Base-by-base conservation (phyloP, 2,329 filamentous ascomycete species). In the Penicillium sp. region DNA sequence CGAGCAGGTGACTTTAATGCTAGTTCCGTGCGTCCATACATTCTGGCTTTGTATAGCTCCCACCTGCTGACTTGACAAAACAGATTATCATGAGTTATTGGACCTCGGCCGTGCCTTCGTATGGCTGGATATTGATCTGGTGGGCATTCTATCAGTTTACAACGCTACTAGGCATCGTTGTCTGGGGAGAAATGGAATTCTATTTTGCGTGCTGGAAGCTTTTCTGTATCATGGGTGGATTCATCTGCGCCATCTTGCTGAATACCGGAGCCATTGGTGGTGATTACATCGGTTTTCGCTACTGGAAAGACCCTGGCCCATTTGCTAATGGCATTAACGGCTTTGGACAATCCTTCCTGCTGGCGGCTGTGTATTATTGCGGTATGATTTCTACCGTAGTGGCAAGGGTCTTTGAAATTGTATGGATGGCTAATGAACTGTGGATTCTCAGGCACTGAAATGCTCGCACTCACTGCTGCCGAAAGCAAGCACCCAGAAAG, bases 401-500 rank as follows among this genome's bases (percentile, higher is more conserved):
- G n/a, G n/a, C n/a, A n/a, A n/a, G n/a, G n/a, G n/a, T n/a, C 14
- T 9, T 35, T 35, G 30, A 3, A 33, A 12, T 33, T 33, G 28
- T 3, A 5, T 2, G n/a, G 16, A 40, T 18, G n/a, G 35, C 35
- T 40, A 5, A 40, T 40, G 11, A 40, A 20, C n/a, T 40, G 35
- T n/a, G 3, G 3, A 16, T 35, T 40, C 3, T 8, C 42, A 43
- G 50, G 50, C 2, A 72, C 70, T 8, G 71, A 74, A 56, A 70
- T 71, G 63, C 52, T 74, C 11, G 71, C 71, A 1, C 58, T 74
- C 42, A 82, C 83, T 11, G 83, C 62, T n/a, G 63, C 57, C 11
- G 62, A 64, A 55, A 48, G 42, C 7, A 81, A 82, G 49, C 84
- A 91, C 67, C 89, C 89, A 3, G 80, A 82, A 63, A 88, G 86